Evolutionary conservation across 345 rosid species (phyloP), one percentile per base, ranked within the genome.

Genomic region (Odontarrhena argentea): DNA sequence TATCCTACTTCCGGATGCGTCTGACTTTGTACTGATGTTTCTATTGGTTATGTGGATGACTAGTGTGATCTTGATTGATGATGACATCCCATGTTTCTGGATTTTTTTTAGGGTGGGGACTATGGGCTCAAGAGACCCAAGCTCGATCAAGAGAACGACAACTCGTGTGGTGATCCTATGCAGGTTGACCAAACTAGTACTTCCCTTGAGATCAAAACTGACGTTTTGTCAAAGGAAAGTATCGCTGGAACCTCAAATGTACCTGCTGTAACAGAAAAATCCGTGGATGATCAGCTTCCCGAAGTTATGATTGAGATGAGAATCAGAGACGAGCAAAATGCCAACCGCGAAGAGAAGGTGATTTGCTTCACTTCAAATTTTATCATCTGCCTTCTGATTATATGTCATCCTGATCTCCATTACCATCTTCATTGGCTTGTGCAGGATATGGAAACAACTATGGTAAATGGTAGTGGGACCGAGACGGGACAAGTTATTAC

Each of bases 401-500:
- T 34, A 43, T 2, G 13, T 24, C 60, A 10, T 59, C 41, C 10
- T 53, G 6, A 6, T 28, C 44, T 12, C 14, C 14, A 14, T 52
- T 67, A 3, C 5, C 61, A 8, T 0, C 8, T 42, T 38, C 22
- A n/a, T 66, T 71, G 52, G 53, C 37, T 69, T 48, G 6, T 41
- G 30, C 65, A 91, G 97, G 97, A 84, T 49, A 66, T 74, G 74
- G 98, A 85, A 55, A 74, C 94, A 45, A 61, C 83, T 40, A 12
- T 85, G 76, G 83, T 95, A 56, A 84, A 75, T 25, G 97, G 96
- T 61, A 80, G 80, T 62, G 97, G 98, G 59, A 78, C 97, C 3
- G 98, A 87, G 74, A 75, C 97, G 5, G 99, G 98, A 13, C 98
- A 91, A 44, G 80, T 89, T 54, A 87, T 95, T 70, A 76, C 87